phyloP scores from a whole-genome alignment of 2,329 filamentous ascomycete genomes.

The Passalora sequoiae region DNA sequence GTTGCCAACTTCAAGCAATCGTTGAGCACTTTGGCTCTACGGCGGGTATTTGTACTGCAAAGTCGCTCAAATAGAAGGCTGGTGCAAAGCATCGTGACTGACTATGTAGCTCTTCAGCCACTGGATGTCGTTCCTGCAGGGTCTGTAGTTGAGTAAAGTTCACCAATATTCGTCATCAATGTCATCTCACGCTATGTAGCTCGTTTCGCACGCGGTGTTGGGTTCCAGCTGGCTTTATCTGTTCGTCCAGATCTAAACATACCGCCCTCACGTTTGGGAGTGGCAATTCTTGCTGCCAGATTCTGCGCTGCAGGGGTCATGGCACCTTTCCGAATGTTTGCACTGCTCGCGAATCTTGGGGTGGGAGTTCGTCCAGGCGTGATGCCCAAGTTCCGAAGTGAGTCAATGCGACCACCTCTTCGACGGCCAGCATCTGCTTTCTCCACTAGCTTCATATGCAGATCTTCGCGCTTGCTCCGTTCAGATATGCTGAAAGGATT shows the following conservation, averaged over 20 bases:
- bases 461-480: slow-evolving; percentile 67
- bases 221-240: slow-evolving; percentile 16
- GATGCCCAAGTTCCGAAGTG: slow-evolving; percentile 34
- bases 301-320: slow-evolving; percentile 71
- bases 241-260: slow-evolving; percentile 15
- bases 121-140: too few species aligned
- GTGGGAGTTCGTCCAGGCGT: slow-evolving; percentile 52
- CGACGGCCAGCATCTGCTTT: slow-evolving; percentile 69
- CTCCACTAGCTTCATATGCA: slow-evolving; percentile 85
- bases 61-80: too few species aligned
- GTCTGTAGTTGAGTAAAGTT: too few species aligned
- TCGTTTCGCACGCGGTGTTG: slow-evolving; percentile 20
- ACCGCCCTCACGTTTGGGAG: slow-evolving; percentile 24
- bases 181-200: slow-evolving; percentile 7
- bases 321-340: slow-evolving; percentile 41
- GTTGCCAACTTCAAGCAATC: too few species aligned
- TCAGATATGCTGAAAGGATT: slow-evolving; percentile 79
- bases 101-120: too few species aligned
- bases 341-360: slow-evolving; percentile 61
- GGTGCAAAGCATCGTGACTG: too few species aligned
- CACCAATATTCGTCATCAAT: neutral
- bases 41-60: too few species aligned
- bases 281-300: slow-evolving; percentile 59
- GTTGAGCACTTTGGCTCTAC: too few species aligned
- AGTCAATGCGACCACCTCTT: slow-evolving; percentile 46